These are phyloP conservation scores for Kazachstania sp. DNA, from an alignment of 1,139 yeast genomes.

Conservation along the genomic window DNA sequence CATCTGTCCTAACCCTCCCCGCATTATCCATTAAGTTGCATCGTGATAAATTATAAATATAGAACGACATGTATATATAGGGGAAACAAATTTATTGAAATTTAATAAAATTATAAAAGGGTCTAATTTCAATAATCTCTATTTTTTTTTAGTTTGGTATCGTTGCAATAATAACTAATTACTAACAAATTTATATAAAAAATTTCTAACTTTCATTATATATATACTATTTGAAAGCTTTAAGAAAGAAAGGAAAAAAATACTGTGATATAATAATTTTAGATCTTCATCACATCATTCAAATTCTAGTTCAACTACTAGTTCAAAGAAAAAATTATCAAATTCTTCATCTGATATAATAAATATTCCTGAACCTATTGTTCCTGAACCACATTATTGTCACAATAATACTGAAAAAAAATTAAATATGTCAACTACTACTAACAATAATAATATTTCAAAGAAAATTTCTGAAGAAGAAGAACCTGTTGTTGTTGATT, in stretches of 20 bases:
- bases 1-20: too few relatives aligned
- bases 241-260: neutral
- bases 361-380: slow-evolving; percentile 2
- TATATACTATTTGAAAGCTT: neutral
- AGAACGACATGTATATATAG: too few relatives aligned
- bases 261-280: neutral
- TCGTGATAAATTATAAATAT: too few relatives aligned
- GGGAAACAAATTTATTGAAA: too few relatives aligned
- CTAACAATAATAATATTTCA: neutral
- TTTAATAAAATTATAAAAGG: too few relatives aligned
- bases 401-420: neutral
- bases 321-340: neutral
- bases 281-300: neutral
- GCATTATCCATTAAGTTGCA: too few relatives aligned
- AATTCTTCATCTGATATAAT: neutral
- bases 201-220: neutral
- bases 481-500: neutral
- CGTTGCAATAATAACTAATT: too few relatives aligned
- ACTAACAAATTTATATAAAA: too few relatives aligned
- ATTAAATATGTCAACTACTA: neutral
- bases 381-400: slow-evolving; percentile 2
- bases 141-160: too few relatives aligned
- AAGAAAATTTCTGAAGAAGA: neutral
- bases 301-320: neutral
- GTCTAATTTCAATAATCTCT: too few relatives aligned